Evolutionary conservation across 192 early-diverging fungal species (phyloP), one percentile per base, ranked within the genome.

Genomic region (Thamnidium elegans): DNA sequence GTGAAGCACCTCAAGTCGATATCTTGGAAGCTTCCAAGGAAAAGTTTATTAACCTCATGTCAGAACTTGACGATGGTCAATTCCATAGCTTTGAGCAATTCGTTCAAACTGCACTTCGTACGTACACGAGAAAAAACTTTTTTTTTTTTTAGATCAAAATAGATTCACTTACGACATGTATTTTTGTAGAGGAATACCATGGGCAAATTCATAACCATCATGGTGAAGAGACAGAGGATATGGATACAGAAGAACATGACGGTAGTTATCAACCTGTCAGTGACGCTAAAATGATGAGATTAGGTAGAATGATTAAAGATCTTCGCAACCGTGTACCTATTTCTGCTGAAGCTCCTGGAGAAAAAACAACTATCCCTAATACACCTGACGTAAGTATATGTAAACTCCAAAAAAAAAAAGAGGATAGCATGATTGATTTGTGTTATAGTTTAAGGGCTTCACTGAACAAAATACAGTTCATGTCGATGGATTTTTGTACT

Each of bases 401-500:
- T 26, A 26, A 26, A 26, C 26, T 11, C 14, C 3, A 10, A 1
- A 4, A 45, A 45, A 45, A 54, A 15, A 60, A 68, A 46, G 45
- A 7, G 14, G 7, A 60, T 14, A 8, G 19, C 3, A 45, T 26
- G 10, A 47, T 15, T 45, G 32, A 59, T 46, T 46, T 20, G 45
- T 46, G 23, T 9, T 46, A 17, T 69, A 86, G 80, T 81, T 84
- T 53, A 62, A 68, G 32, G 83, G 72, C 19, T 82, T 73, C 43
- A 81, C 67, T 46, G 67, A 72, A 43, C 62, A 79, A 46, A 85
- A 82, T 30, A 83, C 84, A 0, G 71, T 85, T 11, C 84, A 86
- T 69, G 84, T 86, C 0, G 84, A 86, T 44, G 69, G 72, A 4
- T 86, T 86, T 58, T 60, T 86, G 15, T 86, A 77, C 61, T 75